phyloP scores from a whole-genome alignment of 768 basidiomycete species.

The Leccinellum luteum region DNA sequence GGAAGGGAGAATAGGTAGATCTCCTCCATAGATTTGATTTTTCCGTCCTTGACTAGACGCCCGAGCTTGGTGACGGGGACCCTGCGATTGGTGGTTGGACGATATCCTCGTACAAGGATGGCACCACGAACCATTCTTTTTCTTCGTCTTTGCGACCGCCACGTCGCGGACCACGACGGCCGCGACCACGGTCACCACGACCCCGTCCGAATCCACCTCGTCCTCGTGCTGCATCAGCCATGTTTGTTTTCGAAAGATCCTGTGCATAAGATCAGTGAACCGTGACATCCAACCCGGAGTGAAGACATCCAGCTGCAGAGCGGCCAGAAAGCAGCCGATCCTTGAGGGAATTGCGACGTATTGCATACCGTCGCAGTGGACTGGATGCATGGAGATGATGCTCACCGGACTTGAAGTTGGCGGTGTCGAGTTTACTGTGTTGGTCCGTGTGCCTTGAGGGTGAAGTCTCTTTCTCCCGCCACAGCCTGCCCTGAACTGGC shows the following conservation, averaged over 20 bases:
- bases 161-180: constrained; percentile 81
- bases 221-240: constrained; percentile 92
- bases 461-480: neutral
- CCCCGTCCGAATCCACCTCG: constrained; percentile 91
- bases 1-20: constrained; percentile 99
- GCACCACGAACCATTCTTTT: constrained; percentile 86
- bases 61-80: constrained; percentile 98
- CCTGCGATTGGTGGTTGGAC: constrained; percentile 44
- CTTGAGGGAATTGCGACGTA: neutral
- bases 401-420: constrained; percentile 36
- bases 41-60: constrained; percentile 98
- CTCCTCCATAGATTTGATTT: constrained; percentile 99
- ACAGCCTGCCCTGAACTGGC: constrained; percentile 30
- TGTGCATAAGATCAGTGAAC: constrained; percentile 26
- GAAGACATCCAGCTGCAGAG: constrained; percentile 49
- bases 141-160: constrained; percentile 99
- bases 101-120: neutral
- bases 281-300: constrained; percentile 40
- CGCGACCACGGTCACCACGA: constrained; percentile 64
- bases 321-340: neutral
- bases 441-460: neutral
- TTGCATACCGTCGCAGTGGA: neutral
- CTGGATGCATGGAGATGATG: constrained; percentile 10
- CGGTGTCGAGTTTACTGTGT: constrained; percentile 21
- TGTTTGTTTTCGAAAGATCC: constrained; percentile 34